A percentile compares a stretch with the other conserved stretches of the same genome.
Evolutionary conservation across 2,329 filamentous ascomycete genomes (phyloP).

Genomic region (Aspergillus sp.): DNA sequence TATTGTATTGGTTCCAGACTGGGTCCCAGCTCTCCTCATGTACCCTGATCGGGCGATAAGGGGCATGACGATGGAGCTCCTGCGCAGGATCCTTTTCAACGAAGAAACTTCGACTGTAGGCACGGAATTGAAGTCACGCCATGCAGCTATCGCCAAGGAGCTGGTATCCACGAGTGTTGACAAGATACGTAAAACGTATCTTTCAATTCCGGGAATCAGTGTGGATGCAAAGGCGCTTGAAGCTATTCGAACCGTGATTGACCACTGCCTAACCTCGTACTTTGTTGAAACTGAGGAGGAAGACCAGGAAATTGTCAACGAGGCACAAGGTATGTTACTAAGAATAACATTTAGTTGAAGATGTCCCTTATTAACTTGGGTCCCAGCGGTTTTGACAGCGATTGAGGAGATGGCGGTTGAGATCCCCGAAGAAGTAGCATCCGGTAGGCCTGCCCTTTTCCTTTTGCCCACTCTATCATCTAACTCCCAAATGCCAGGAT

Average conservation of each 20-base stretch:
- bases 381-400: conserved; percentile 30
- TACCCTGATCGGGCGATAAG: conserved; percentile 50
- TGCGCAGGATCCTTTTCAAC: conserved; percentile 45
- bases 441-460: conserved; percentile 33
- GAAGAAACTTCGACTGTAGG: conserved; percentile 30
- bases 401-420: conserved; percentile 39
- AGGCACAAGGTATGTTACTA: conserved; percentile 35
- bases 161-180: conserved; percentile 34
- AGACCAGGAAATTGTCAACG: conserved; percentile 32
- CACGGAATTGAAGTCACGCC: conserved; percentile 28
- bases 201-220: conserved; percentile 23
- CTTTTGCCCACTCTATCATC: conserved; percentile 19
- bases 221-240: conserved; percentile 39
- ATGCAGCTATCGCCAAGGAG: conserved; percentile 31
- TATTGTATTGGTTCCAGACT: conserved; percentile 46
- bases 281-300: conserved; percentile 39
- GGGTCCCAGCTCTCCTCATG: conserved; percentile 55
- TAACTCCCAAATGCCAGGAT: conserved; percentile 31
- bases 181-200: conserved; percentile 33
- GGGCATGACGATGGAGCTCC: conserved; percentile 43
- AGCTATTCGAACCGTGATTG: conserved; percentile 37
- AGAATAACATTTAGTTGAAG: background rate
- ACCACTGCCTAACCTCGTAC: conserved; percentile 39
- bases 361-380: conserved; percentile 4
- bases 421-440: conserved; percentile 39